Evolutionary conservation across 768 basidiomycete genomes (phyloP).

Genomic region (Pleurotus eryngii): DNA sequence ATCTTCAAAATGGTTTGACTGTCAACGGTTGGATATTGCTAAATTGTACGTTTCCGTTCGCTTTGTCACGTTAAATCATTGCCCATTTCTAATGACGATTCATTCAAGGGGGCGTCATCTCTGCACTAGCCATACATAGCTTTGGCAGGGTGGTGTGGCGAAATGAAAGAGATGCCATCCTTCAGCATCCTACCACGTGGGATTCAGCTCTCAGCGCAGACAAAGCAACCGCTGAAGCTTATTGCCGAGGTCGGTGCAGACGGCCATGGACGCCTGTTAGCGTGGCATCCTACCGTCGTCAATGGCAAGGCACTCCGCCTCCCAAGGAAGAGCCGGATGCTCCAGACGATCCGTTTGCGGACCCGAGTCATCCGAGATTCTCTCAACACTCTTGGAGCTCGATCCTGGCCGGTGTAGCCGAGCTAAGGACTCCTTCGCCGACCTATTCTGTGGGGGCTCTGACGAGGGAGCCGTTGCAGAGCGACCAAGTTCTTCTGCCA

Average conservation of each 20-base stretch:
- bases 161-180: slow-evolving; percentile 55
- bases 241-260: not conserved
- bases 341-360: slow-evolving; percentile 6
- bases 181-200: slow-evolving; percentile 46
- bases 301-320: not conserved
- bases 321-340: not conserved
- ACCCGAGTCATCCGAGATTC: not conserved
- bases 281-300: slow-evolving; percentile 3
- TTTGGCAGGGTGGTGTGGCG: slow-evolving; percentile 56
- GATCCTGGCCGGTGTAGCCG: not conserved
- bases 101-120: slow-evolving; percentile 49
- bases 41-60: slow-evolving; percentile 41
- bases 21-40: slow-evolving; percentile 50
- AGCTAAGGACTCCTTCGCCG: slow-evolving; percentile 2
- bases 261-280: slow-evolving; percentile 7
- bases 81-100: slow-evolving; percentile 7
- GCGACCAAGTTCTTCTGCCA: slow-evolving; percentile 9
- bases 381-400: slow-evolving; percentile 3
- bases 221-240: slow-evolving; percentile 15
- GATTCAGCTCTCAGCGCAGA: slow-evolving; percentile 29
- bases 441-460: not conserved
- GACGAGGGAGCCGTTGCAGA: slow-evolving; percentile 10
- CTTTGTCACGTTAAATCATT: not conserved
- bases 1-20: slow-evolving; percentile 40
- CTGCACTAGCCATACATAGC: slow-evolving; percentile 54